Base-by-base conservation (phyloP, 208 protist genomes). In the Acanthamoeba royreba region DNA sequence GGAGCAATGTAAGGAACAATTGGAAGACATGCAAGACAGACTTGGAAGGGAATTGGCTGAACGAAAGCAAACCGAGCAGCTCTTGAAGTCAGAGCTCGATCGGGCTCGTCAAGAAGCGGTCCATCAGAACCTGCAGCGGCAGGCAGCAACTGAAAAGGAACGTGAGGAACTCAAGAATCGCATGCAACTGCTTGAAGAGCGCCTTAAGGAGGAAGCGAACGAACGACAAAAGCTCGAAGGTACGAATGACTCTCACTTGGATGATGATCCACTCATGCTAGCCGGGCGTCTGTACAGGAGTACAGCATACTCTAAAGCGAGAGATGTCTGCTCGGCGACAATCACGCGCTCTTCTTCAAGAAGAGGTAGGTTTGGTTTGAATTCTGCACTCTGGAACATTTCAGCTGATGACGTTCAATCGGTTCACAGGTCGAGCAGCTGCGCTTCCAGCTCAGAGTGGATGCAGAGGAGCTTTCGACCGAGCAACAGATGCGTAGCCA, bases 151-250 rank as follows among this genome's bases (percentile, higher is more conserved):
- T 3, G 15, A 87, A 22, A 19, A 61, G 77, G 45, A 87, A 33
- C 77, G 77, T 33, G 53, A 53, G 28, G 77, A 87, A 22, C 47
- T 87, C 45, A 43, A 19, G 25, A 22, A 77, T 4, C 42, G 77
- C n/a, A n/a, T 91, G 38, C 33, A n/a, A 4, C 43, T 52, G 2
- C 85, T 91, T n/a, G 53, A 91, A 35, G 47, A 91, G 15, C 85
- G 42, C 38, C 15, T 91, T 25, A 47, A 91, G 38, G 40, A 69
- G 31, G 85, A 91, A 40, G 42, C 53, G 49, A 69, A 15, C 22
- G 85, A 58, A 25, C 58, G 45, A 38, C 31, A 91, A 33, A 69
- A 91, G 33, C 85, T 91, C 53, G 53, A 91, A 69, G 77, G 77
- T 22, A 87, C 25, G 31, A 45, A n/a, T n/a, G n/a, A n/a, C n/a